Evolutionary conservation across 2,329 filamentous ascomycete genomes (phyloP).

Genomic region (Ceratocystiopsis minuta): DNA sequence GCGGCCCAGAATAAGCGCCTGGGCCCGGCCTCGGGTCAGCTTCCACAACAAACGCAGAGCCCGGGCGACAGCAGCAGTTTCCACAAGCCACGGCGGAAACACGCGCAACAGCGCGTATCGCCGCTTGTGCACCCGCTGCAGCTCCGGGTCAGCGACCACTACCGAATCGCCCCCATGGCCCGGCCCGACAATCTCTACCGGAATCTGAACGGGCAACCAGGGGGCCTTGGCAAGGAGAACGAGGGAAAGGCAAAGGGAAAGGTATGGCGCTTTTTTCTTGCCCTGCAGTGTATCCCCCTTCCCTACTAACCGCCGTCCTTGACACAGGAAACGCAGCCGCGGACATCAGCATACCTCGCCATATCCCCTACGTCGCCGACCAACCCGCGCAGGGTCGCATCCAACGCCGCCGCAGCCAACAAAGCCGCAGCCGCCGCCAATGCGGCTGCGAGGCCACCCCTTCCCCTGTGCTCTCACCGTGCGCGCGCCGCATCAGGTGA

Average conservation of each 20-base stretch:
- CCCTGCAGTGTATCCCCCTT: no score
- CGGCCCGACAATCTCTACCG: conserved; percentile 1
- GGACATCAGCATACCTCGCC: no score
- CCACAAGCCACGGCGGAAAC: conserved; percentile 2
- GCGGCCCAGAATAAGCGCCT: no score
- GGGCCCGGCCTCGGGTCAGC: no score
- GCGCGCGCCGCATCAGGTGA: conserved; percentile 6
- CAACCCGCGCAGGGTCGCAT: not conserved
- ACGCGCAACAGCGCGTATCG: not conserved
- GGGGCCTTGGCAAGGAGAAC: no score
- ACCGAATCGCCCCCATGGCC: not conserved
- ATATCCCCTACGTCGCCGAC: no score
- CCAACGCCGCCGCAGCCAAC: not conserved
- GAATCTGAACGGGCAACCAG: conserved; percentile 2
- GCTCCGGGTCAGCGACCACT: no score
- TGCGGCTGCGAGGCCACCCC: not conserved
- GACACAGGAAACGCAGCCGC: no score
- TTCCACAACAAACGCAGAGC: no score
- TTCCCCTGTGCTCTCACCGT: conserved; percentile 5
- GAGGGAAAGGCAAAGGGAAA: no score
- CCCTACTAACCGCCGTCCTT: no score
- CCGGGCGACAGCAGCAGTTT: not conserved
- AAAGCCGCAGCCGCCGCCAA: not conserved
- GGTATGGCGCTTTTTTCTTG: no score
- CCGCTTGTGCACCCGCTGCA: not conserved